Base-by-base conservation (phyloP, 192 early-diverging fungal species). In the Entophlyctis helioformis region DNA sequence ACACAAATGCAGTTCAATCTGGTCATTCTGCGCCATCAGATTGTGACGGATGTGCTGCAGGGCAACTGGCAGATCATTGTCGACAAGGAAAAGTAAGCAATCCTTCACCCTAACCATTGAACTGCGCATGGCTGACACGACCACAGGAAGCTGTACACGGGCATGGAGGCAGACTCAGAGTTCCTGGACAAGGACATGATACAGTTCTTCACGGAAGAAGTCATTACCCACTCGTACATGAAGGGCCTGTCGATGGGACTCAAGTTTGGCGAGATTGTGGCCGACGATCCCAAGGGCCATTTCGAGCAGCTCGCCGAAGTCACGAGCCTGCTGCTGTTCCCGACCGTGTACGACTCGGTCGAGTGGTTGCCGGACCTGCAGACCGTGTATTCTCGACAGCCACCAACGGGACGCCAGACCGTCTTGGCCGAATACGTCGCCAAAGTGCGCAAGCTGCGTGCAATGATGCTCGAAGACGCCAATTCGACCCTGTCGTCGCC, bases 291-390 rank as follows among this genome's bases (percentile, higher is more conserved):
- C 24, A 35, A 28, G 23, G 37, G 51, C 15, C n/a, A 44, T 12
- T 66, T 68, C 36, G 26, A 48, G 0, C 45, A 61, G 19, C 65
- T 82, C 16, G 54, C 74, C 18, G 67, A 59, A 0, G 42, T 80
- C 13, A 55, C 82, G 39, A 60, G 71, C 27, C 51, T 86, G 19
- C 66, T 84, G 1, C 46, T 86, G 26, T 86, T 83, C 54, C 84
- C 84, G 4, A 86, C 82, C 0, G 72, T 83, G 13, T 84, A 69
- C 51, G 84, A 86, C 40, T n/a, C 35, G 4, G 50, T 40, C 10
- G 40, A 26, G 2, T 65, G 60, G 62, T 37, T 67, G 0, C 52
- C 52, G 16, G 31, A 43, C 10, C 5, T 25, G 29, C 4, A 31
- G 29, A 31, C 29, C 6, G 6, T 31, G 6, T 31, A 11, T 31